Conservation (phyloP, 495 filamentous ascomycete species). For the Xylaria bambusicola region DNA sequence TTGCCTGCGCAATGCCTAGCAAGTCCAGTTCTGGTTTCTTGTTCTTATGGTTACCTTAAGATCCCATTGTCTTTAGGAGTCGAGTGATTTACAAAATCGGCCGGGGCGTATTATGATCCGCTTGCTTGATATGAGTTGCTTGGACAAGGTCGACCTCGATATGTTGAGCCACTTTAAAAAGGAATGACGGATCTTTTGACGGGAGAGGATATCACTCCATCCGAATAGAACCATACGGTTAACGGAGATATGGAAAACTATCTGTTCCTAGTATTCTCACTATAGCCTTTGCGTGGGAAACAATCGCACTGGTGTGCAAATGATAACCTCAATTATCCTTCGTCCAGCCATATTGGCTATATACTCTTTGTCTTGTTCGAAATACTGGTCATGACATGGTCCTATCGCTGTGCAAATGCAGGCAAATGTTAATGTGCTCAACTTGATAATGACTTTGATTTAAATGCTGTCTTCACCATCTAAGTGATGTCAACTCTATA, state of each 20-base stretch:
- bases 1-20: slow-evolving; percentile 15
- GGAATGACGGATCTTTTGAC: background rate
- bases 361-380: background rate
- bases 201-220: background rate
- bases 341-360: too few relatives aligned
- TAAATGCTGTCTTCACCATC: too few relatives aligned
- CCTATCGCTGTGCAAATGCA: background rate
- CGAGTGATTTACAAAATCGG: slow-evolving; percentile 5
- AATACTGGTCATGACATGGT: background rate
- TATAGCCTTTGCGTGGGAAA: background rate
- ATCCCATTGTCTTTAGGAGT: slow-evolving; percentile 15
- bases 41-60: slow-evolving; percentile 5
- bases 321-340: background rate
- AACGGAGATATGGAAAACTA: background rate
- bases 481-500: too few relatives aligned
- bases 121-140: slow-evolving; percentile 4
- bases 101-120: background rate
- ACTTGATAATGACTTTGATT: too few relatives aligned
- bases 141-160: slow-evolving; percentile 13
- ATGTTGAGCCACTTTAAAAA: slow-evolving; percentile 6
- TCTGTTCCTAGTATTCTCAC: background rate
- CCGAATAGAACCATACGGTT: background rate
- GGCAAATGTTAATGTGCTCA: background rate
- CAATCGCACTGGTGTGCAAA: background rate
- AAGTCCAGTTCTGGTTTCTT: slow-evolving; percentile 15